Base-by-base conservation (phyloP, 192 early-diverging fungal species). In the Podila epigama region DNA sequence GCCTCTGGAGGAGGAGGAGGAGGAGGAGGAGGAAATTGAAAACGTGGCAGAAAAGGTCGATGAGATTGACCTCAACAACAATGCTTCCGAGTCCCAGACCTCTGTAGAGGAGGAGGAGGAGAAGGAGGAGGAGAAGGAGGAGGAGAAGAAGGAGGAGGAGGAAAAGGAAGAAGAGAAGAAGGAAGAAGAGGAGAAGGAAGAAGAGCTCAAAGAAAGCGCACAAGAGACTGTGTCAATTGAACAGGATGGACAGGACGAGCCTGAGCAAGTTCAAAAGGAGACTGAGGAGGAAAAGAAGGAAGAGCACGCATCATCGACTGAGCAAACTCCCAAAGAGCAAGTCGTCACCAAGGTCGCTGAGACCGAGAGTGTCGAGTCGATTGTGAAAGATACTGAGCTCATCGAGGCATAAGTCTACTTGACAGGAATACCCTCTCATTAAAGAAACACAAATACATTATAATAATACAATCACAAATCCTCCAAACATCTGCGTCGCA, bases 31-130 rank as follows among this genome's bases (percentile, higher is more conserved):
- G 25, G 34, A 28, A 4, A 20, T 51, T n/a, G 60, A 22, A 1
- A 66, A 68, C 5, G 16, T 68, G 60, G 36, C 65, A 12, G 57
- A 64, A 18, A 63, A 66, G 41, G 58, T 61, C 25, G 37, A 75
- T 37, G 60, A 66, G 20, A 58, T 68, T 75, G 71, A 63, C 20
- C 60, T 75, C n/a, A 25, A 4, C 13, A 18, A n/a, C 18, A 51
- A 51, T 5, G 4, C 4, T 13, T 51, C 25, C 48, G 5, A 22
- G 48, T 51, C 4, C 48, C 15, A 57, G 55, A 36, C 27, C 55
- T 33, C 42, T 32, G 48, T 22, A 22, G 52, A 69, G 69, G 25
- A 70, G 44, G 55, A 63, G 60, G 39, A 70, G 69, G 34, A 33
- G n/a, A n/a, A 60, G 7, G 66, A 68, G 40, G 42, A 31, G 13